Base-by-base conservation (phyloP, 1,284 basidiomycete species). In the Trichosporon inkin region DNA sequence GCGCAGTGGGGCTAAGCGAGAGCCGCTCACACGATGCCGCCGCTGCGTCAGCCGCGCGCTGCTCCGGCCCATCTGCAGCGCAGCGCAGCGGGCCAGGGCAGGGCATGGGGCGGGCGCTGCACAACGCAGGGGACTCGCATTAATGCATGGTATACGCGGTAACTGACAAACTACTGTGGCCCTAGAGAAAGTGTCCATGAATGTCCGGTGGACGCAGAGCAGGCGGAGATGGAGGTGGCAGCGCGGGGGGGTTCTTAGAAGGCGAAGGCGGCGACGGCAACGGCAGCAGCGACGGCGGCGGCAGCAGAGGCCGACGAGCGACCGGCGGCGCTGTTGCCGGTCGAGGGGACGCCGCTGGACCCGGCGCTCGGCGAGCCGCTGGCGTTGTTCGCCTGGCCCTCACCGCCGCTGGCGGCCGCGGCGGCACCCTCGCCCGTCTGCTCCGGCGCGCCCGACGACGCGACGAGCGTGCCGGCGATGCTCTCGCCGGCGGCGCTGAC, bases 281-380 rank as follows among this genome's bases (percentile, higher is more conserved):
- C 68, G 32, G 62, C 59, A 28, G 44, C 44, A 20, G 56, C 69
- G 17, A 66, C 59, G 55, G 52, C 52, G 8, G 55, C 35, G 58
- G 59, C 37, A 37, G 40, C 53, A 52, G 53, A 72, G 52, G 41
- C 72, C 70, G 52, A 67, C 13, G 60, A 60, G 57, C 66, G 71
- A 0, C 67, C 67, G 22, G 54, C 61, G 44, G 55, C 58, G 51
- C 62, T 55, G 53, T 69, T 70, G 52, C 61, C 65, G 37, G 52
- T 34, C 7, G 67, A 55, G 47, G 69, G 70, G n/a, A 54, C 62
- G 51, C 58, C 60, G 57, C 67, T 53, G 56, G 72, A 71, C 68
- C 24, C 24, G 36, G 34, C 17, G 13, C 22, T 16, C n/a, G n/a
- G n/a, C n/a, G n/a, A n/a, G 22, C 37, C 34, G 36, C 34, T 37